Evolutionary conservation across 179 eudicot genomes (phyloP).

Genomic region (Sideroxylon spinosum): DNA sequence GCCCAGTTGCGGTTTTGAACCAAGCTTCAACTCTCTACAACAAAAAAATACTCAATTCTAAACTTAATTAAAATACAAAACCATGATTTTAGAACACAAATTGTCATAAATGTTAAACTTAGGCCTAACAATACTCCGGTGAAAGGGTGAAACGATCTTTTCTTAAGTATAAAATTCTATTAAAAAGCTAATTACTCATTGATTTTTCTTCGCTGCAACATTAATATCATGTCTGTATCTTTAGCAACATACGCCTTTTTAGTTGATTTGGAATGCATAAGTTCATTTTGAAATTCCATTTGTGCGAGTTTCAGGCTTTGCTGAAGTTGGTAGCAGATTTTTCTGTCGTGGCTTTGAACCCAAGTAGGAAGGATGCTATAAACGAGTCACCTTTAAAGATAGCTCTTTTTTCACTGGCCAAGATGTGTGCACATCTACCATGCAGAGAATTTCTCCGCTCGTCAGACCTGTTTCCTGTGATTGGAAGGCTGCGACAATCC

Average conservation of each 20-base stretch:
- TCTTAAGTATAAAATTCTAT: background rate
- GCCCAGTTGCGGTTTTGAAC: too few species aligned
- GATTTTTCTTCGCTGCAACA: background rate
- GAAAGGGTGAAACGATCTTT: background rate
- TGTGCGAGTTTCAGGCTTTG: constrained; percentile 53
- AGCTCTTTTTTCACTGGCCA: constrained; percentile 74
- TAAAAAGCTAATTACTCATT: background rate
- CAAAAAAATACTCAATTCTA: too few species aligned
- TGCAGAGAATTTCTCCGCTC: constrained; percentile 77
- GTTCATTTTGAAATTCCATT: background rate
- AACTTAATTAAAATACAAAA: too few species aligned
- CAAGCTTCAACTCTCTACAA: too few species aligned
- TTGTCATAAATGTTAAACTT: too few species aligned
- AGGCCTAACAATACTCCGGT: too few species aligned
- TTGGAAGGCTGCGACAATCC: constrained; percentile 74
- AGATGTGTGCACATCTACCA: constrained; percentile 76
- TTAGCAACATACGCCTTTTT: background rate
- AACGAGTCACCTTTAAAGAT: constrained; percentile 89
- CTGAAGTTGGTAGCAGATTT: constrained; percentile 76
- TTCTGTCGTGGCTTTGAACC: constrained; percentile 70
- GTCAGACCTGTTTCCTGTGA: constrained; percentile 58
- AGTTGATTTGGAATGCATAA: background rate
- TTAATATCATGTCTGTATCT: background rate
- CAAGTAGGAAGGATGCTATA: constrained; percentile 60
- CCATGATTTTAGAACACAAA: too few species aligned